phyloP scores from a whole-genome alignment of 2,329 filamentous ascomycete genomes.

The Fusarium nanum region DNA sequence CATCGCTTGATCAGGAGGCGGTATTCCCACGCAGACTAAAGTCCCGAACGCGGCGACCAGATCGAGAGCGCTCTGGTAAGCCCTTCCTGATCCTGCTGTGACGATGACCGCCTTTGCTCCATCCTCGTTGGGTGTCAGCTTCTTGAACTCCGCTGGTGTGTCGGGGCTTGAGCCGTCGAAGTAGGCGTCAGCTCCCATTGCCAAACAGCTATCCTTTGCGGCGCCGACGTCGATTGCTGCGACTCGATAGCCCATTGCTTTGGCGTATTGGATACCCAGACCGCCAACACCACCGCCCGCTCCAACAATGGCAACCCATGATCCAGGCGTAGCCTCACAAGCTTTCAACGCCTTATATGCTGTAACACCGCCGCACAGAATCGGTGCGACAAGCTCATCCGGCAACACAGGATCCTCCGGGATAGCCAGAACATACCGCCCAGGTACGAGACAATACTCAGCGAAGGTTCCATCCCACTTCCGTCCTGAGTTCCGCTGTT shows the following conservation, averaged over 20 bases:
- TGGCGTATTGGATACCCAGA: slow-evolving; percentile 54
- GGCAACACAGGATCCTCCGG: slow-evolving; percentile 42
- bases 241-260: slow-evolving; percentile 56
- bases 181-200: slow-evolving; percentile 53
- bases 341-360: slow-evolving; percentile 57
- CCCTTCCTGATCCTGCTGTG: slow-evolving; percentile 45
- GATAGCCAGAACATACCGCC: slow-evolving; percentile 48
- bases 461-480: slow-evolving; percentile 55
- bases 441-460: slow-evolving; percentile 53
- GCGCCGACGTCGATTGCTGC: slow-evolving; percentile 54
- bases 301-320: slow-evolving; percentile 54
- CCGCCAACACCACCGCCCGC: slow-evolving; percentile 56
- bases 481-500: slow-evolving; percentile 50
- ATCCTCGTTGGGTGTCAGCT: background rate
- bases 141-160: slow-evolving; percentile 7
- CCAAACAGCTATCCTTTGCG: slow-evolving; percentile 47
- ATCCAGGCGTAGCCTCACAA: slow-evolving; percentile 48
- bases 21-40: slow-evolving; percentile 55
- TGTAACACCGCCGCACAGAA: slow-evolving; percentile 58
- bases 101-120: slow-evolving; percentile 49
- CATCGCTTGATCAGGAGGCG: slow-evolving; percentile 43
- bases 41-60: slow-evolving; percentile 50
- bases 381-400: slow-evolving; percentile 55
- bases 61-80: slow-evolving; percentile 52
- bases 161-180: slow-evolving; percentile 46